phyloP scores from a whole-genome alignment of 768 basidiomycete species.

The Leccinum sublutescens region DNA sequence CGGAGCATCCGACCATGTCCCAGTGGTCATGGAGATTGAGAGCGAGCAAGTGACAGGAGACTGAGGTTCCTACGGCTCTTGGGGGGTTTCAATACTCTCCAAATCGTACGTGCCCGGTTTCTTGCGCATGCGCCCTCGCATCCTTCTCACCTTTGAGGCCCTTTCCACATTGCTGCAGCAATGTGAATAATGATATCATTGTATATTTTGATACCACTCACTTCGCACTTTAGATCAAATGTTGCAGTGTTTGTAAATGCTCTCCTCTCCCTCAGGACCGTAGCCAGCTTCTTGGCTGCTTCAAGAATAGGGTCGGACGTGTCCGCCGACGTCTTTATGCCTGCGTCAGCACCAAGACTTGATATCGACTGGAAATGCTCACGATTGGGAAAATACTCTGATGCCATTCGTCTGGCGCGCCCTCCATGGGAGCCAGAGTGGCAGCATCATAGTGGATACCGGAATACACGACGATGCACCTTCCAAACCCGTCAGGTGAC shows the following conservation, averaged over 20 bases:
- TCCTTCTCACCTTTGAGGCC: constrained; percentile 94
- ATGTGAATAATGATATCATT: constrained; percentile 6
- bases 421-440: constrained; percentile 72
- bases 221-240: constrained; percentile 88
- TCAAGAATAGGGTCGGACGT: constrained; percentile 54
- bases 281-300: constrained; percentile 71
- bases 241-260: constrained; percentile 91
- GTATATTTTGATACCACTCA: constrained; percentile 31
- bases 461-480: constrained; percentile 84
- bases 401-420: constrained; percentile 85
- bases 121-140: constrained; percentile 81
- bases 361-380: constrained; percentile 17
- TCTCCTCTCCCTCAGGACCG: constrained; percentile 67
- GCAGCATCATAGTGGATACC: constrained; percentile 97
- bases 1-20: constrained; percentile 85
- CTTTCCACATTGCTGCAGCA: constrained; percentile 65
- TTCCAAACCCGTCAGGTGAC: constrained; percentile 22
- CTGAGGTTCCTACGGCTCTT: background rate
- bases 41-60: constrained; percentile 35
- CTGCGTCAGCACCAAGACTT: constrained; percentile 24
- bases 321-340: constrained; percentile 27
- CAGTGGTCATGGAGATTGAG: constrained; percentile 73
- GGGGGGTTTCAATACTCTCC: constrained; percentile 66
- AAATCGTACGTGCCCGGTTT: constrained; percentile 83
- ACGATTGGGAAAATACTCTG: constrained; percentile 76